phyloP scores from a whole-genome alignment of 176 grass and related monocot species.

The Saccharum spontaneum region DNA sequence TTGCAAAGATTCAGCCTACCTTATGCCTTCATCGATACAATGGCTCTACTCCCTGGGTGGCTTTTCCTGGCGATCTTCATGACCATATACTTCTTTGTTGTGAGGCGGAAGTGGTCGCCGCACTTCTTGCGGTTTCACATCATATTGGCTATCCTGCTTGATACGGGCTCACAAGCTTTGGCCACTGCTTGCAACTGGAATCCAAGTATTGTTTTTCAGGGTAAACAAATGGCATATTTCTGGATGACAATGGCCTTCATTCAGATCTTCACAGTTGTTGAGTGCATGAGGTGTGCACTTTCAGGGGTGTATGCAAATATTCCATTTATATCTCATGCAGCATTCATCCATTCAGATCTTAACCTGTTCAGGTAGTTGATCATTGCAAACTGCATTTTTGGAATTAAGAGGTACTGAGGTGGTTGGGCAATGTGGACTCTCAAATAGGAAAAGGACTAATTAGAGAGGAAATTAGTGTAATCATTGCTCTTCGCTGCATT shows the following conservation, averaged over 20 bases:
- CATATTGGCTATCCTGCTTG: conserved; percentile 78
- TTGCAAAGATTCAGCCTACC: conserved; percentile 61
- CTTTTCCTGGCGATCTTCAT: conserved; percentile 64
- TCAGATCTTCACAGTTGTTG: conserved; percentile 77
- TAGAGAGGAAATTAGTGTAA: background rate
- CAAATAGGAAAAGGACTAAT: background rate
- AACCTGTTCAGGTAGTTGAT: conserved; percentile 64
- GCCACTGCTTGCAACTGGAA: conserved; percentile 71
- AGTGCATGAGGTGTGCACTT: conserved; percentile 82
- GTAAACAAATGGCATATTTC: conserved; percentile 63
- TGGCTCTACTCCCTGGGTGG: conserved; percentile 74
- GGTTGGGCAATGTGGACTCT: conserved; percentile 1
- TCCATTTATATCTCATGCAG: conserved; percentile 75
- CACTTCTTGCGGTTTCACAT: conserved; percentile 88
- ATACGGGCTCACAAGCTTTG: conserved; percentile 66
- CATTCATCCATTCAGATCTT: conserved; percentile 83
- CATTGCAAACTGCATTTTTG: conserved; percentile 11
- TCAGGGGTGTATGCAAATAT: conserved; percentile 61
- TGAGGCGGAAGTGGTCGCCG: conserved; percentile 73
- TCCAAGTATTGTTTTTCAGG: conserved; percentile 62
- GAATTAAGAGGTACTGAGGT: conserved; percentile 13
- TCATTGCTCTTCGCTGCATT: background rate
- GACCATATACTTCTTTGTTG: conserved; percentile 73
- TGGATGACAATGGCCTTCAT: conserved; percentile 74
- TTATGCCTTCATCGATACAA: conserved; percentile 78